Percentiles rank a stretch among this genome's conserved stretches.
Evolutionary conservation across 192 early-diverging fungal species (phyloP).

Genomic region (Umbelopsis sp.): DNA sequence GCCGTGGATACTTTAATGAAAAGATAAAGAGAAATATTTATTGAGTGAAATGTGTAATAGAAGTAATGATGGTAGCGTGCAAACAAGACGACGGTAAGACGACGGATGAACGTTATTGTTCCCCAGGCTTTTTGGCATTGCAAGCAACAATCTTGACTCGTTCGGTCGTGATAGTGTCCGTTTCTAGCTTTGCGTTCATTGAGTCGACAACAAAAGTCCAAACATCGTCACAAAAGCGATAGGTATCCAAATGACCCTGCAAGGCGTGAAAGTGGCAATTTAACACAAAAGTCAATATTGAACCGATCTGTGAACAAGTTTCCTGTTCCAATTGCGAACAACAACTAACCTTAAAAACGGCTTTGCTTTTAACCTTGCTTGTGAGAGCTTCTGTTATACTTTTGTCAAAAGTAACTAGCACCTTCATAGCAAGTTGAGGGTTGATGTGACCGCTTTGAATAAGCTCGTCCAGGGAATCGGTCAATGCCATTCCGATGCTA

Average conservation of each 20-base stretch:
- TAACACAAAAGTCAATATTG: not conserved
- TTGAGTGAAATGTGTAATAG: too few species aligned
- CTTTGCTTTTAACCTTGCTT: slow-evolving; percentile 74
- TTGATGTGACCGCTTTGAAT: slow-evolving; percentile 87
- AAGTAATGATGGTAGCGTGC: too few species aligned
- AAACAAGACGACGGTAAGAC: too few species aligned
- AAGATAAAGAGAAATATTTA: too few species aligned
- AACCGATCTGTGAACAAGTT: not conserved
- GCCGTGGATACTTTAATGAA: too few species aligned
- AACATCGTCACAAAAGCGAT: slow-evolving; percentile 97
- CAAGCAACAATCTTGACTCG: slow-evolving; percentile 98
- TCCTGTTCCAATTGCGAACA: not conserved
- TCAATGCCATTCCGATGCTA: slow-evolving; percentile 89
- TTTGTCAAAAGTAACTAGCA: slow-evolving; percentile 82
- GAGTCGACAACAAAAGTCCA: slow-evolving; percentile 95
- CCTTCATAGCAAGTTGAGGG: slow-evolving; percentile 91
- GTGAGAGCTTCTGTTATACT: slow-evolving; percentile 90
- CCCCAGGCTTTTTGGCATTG: slow-evolving; percentile 74
- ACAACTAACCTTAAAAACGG: slow-evolving; percentile 78
- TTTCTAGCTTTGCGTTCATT: slow-evolving; percentile 87
- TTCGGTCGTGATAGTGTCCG: slow-evolving; percentile 77
- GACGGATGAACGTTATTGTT: slow-evolving; percentile 37
- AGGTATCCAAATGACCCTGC: slow-evolving; percentile 86
- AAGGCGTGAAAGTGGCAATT: not conserved
- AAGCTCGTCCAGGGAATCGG: slow-evolving; percentile 96